Evolutionary conservation across 495 filamentous ascomycete species (phyloP).

Genomic region (Penicillium bialowiezense): DNA sequence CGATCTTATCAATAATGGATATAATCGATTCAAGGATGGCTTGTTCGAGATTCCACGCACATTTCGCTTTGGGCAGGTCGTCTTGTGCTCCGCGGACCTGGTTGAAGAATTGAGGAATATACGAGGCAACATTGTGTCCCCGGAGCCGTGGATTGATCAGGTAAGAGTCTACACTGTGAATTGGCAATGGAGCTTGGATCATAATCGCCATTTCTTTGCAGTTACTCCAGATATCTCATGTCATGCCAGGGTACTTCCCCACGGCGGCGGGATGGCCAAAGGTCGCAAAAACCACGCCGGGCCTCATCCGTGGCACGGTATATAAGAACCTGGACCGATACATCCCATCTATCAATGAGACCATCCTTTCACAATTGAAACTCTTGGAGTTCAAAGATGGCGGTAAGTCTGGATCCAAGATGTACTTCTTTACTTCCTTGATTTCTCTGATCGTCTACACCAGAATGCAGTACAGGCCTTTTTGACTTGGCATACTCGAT

Average conservation of each 20-base stretch:
- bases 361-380: conserved; percentile 16
- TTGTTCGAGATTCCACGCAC: conserved; percentile 27
- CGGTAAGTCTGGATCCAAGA: conserved; percentile 5
- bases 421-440: not conserved
- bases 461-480: conserved; percentile 18
- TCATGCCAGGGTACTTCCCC: conserved; percentile 29
- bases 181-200: not conserved
- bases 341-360: conserved; percentile 19
- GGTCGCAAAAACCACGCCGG: conserved; percentile 24
- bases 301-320: conserved; percentile 22
- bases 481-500: conserved; percentile 28
- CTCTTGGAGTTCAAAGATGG: conserved; percentile 4
- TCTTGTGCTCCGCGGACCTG: conserved; percentile 19
- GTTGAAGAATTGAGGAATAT: conserved; percentile 22
- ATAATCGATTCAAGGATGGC: conserved; percentile 9
- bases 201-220: no score
- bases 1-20: conserved; percentile 16
- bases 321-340: conserved; percentile 21
- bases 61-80: conserved; percentile 23
- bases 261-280: conserved; percentile 20
- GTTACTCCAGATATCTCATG: conserved; percentile 26
- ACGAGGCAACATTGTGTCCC: conserved; percentile 12
- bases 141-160: conserved; percentile 30
- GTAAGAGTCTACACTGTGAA: conserved; percentile 2
- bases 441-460: not conserved